These are phyloP conservation scores for Hansenula anomala DNA, from an alignment of 1,139 yeast genomes.

Conservation along the genomic window DNA sequence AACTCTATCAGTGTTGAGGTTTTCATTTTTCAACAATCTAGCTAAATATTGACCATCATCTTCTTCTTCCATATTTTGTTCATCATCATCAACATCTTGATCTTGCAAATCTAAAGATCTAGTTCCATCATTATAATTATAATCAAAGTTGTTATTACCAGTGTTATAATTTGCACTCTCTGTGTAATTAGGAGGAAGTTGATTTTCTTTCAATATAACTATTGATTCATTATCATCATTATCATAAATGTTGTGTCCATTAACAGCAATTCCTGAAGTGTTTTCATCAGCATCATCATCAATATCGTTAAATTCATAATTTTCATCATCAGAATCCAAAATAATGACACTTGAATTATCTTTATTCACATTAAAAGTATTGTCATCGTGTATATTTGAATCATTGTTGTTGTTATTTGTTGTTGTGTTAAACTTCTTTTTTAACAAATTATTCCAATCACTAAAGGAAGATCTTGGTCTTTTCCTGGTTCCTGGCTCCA, in stretches of 20 bases:
- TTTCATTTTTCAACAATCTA: not conserved
- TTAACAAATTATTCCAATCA: conserved; percentile 19
- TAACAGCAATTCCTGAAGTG: too few relatives aligned
- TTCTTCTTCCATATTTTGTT: not conserved
- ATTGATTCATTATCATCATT: conserved; percentile 4
- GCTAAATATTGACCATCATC: conserved; percentile 1
- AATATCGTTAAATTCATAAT: conserved; percentile 23
- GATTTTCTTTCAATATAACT: conserved; percentile 2
- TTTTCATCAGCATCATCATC: not conserved
- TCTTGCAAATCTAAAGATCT: not conserved
- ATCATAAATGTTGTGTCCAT: not conserved
- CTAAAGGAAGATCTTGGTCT: conserved; percentile 27
- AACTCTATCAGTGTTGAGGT: not conserved
- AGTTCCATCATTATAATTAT: not conserved
- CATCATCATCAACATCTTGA: too few relatives aligned
- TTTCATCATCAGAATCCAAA: conserved; percentile 36
- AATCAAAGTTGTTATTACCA: not conserved
- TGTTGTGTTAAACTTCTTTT: conserved; percentile 10
- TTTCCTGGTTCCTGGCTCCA: conserved; percentile 21
- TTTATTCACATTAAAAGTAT: conserved; percentile 9
- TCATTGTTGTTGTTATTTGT: not conserved
- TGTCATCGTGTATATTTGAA: conserved; percentile 4
- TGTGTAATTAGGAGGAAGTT: not conserved
- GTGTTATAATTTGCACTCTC: not conserved
- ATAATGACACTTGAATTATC: conserved; percentile 23